Conservation (phyloP, 768 basidiomycete genomes). For the Mycena maculata region DNA sequence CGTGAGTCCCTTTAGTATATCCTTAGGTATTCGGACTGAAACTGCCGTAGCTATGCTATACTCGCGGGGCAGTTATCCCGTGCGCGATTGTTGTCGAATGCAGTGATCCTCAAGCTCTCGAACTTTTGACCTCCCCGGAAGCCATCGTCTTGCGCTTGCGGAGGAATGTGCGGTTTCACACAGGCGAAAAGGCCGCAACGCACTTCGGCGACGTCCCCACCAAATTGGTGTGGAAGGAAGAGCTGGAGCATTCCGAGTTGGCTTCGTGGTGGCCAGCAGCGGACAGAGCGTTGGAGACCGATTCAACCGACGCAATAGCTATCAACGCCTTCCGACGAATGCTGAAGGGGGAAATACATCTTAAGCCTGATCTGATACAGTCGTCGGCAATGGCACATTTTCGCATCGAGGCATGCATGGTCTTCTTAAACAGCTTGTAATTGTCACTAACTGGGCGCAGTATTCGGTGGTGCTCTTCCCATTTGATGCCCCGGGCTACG, state of each 20-base stretch:
- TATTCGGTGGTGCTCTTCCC: conserved; percentile 54
- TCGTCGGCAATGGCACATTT: conserved; percentile 53
- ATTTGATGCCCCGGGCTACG: conserved; percentile 48
- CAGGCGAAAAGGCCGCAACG: conserved; percentile 24
- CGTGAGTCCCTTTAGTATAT: conserved; percentile 38
- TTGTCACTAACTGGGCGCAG: conserved; percentile 36
- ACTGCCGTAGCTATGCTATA: conserved; percentile 50
- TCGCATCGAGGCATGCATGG: conserved; percentile 47
- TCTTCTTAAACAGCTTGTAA: background rate
- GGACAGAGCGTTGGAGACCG: conserved; percentile 21
- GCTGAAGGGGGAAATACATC: conserved; percentile 52
- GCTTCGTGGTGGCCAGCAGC: conserved; percentile 50
- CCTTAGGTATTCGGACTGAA: background rate
- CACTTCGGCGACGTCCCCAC: conserved; percentile 14
- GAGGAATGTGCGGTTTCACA: conserved; percentile 40
- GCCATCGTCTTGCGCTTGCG: conserved; percentile 48
- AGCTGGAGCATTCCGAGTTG: conserved; percentile 42
- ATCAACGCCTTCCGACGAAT: conserved; percentile 22
- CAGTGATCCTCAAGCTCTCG: conserved; percentile 48
- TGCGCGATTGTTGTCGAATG: conserved; percentile 47
- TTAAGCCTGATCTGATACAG: conserved; percentile 49
- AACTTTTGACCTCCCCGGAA: conserved; percentile 48
- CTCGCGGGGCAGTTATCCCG: conserved; percentile 55
- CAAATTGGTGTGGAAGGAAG: conserved; percentile 40
- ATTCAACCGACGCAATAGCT: conserved; percentile 22